Percentiles rank a stretch among this genome's conserved stretches.
Evolutionary conservation across 140 eudicot genomes (phyloP).

Genomic region (Senecio squalidus): DNA sequence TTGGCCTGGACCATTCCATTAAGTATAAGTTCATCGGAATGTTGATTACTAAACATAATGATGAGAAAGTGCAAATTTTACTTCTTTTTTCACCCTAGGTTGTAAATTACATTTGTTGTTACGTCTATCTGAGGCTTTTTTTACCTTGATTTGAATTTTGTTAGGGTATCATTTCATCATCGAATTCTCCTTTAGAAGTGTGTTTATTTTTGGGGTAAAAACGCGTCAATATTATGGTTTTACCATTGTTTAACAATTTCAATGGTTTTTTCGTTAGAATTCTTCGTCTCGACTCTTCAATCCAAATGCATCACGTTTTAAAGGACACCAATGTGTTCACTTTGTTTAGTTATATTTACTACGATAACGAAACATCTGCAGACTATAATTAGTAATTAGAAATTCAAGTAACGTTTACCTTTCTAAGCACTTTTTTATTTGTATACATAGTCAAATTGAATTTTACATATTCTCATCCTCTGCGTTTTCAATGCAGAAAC

Average conservation of each 20-base stretch:
- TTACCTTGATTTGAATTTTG: constrained; percentile 4
- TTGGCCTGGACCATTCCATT: too few species aligned
- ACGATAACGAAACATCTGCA: neutral
- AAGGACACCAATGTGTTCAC: neutral
- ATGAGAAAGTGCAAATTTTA: too few species aligned
- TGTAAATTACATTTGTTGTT: neutral
- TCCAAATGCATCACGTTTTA: too few species aligned
- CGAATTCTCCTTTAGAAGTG: neutral
- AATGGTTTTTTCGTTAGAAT: neutral
- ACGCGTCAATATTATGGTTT: neutral
- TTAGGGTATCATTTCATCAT: neutral
- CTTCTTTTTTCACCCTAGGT: neutral
- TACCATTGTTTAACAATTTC: neutral
- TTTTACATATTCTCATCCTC: neutral
- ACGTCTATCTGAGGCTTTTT: neutral
- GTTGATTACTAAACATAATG: too few species aligned
- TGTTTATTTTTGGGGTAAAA: neutral
- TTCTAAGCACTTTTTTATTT: neutral
- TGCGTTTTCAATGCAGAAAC: constrained; percentile 40
- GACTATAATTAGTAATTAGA: neutral
- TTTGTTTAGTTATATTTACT: neutral
- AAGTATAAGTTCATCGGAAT: too few species aligned
- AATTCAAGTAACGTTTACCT: neutral
- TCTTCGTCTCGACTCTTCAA: neutral
- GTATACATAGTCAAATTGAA: neutral